Evolutionary conservation across 2,329 filamentous ascomycete species (phyloP).

Genomic region (Zymoseptoria crescenta): DNA sequence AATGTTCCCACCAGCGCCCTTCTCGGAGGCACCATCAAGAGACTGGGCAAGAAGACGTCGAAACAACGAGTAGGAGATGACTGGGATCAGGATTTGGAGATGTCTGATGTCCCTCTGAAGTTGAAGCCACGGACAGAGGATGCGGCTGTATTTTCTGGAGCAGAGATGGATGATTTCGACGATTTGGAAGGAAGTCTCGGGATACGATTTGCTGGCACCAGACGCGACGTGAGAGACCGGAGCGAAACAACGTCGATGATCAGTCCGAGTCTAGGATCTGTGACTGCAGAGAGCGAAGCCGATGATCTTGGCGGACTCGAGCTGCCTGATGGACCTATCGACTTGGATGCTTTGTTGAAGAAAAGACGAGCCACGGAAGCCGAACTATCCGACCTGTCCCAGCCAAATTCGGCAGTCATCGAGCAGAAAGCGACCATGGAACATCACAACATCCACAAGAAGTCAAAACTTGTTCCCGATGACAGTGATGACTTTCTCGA

Average conservation of each 20-base stretch:
- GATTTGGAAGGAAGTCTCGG: conserved; percentile 93
- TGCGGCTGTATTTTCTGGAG: conserved; percentile 26
- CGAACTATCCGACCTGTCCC: conserved; percentile 27
- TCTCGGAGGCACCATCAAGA: conserved; percentile 85
- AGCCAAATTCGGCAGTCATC: conserved; percentile 21
- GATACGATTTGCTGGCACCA: conserved; percentile 80
- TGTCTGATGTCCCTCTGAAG: conserved; percentile 36
- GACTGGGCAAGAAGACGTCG: conserved; percentile 57
- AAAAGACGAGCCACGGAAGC: conserved; percentile 52
- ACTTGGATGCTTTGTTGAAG: conserved; percentile 71
- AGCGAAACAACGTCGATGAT: conserved; percentile 83
- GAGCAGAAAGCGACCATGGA: conserved; percentile 32
- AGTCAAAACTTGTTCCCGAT: conserved; percentile 26
- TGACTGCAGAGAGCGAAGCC: conserved; percentile 89
- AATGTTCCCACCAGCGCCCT: conserved; percentile 84
- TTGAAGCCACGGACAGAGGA: conserved; percentile 31
- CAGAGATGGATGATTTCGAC: conserved; percentile 65
- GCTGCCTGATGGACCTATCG: conserved; percentile 72
- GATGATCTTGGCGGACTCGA: conserved; percentile 86
- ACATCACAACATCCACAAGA: conserved; percentile 29
- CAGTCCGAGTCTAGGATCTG: conserved; percentile 88
- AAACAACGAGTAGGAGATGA: conserved; percentile 41
- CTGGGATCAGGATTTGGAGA: conserved; percentile 45
- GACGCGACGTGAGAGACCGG: conserved; percentile 66
- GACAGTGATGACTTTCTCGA: conserved; percentile 69